Evolutionary conservation across 805 yeast species (phyloP).

Genomic region (Saccharomyces cerevisiae): DNA sequence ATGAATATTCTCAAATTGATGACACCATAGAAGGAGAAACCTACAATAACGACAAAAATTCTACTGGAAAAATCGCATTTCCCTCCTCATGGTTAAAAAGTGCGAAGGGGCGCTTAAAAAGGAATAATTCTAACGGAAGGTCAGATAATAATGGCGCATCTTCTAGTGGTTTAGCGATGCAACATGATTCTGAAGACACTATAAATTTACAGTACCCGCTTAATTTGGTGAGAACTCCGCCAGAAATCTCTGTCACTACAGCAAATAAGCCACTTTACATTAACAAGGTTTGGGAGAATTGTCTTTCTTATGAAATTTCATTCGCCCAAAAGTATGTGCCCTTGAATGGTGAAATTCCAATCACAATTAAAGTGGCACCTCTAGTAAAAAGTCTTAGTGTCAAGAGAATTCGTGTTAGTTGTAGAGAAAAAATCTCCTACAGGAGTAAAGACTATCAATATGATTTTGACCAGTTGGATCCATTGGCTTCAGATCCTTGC

Average conservation of each 20-base stretch:
- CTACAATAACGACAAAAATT: neutral
- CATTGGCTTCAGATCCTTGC: slow-evolving; percentile 25
- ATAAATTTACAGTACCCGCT: slow-evolving; percentile 27
- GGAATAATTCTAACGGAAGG: slow-evolving; percentile 2
- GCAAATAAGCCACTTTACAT: slow-evolving; percentile 68
- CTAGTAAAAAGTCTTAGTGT: slow-evolving; percentile 51
- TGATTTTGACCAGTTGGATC: slow-evolving; percentile 46
- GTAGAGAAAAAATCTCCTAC: slow-evolving; percentile 59
- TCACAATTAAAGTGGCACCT: slow-evolving; percentile 62
- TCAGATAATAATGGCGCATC: neutral
- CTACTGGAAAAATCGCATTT: slow-evolving; percentile 1
- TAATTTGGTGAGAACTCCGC: slow-evolving; percentile 36
- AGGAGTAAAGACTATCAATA: slow-evolving; percentile 45
- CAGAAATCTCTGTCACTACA: slow-evolving; percentile 31
- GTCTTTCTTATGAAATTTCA: slow-evolving; percentile 62
- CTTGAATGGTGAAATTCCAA: slow-evolving; percentile 49
- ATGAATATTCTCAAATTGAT: slow-evolving; percentile 3
- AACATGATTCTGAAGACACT: slow-evolving; percentile 2
- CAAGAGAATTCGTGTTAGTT: slow-evolving; percentile 56
- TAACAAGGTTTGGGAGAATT: slow-evolving; percentile 64
- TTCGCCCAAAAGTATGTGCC: slow-evolving; percentile 64
- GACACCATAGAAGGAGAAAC: neutral
- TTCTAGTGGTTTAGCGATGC: neutral
- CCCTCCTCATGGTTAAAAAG: slow-evolving; percentile 1
- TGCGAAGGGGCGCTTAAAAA: slow-evolving; percentile 6